Evolutionary conservation across 306 rosid genomes (phyloP), one percentile per base, ranked within the genome.

Genomic region (Cercis canadensis): DNA sequence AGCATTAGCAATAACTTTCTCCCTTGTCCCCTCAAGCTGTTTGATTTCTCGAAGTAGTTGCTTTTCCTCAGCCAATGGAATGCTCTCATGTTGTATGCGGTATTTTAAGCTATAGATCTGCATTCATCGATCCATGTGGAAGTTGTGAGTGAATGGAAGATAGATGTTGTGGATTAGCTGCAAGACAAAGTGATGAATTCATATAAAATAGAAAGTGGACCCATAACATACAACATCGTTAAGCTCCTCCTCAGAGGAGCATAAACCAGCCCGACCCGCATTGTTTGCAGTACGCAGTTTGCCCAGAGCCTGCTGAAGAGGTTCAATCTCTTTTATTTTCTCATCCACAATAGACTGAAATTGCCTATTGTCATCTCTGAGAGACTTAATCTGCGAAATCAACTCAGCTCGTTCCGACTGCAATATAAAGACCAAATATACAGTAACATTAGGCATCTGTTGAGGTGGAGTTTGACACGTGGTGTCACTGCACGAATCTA

Each of bases 21-120:
- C 90, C 87, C 97, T 88, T 45, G 99, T 95, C 65, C 89, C 90
- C 78, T 95, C 99, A 66, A 95, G 96, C 75, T 88, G 96, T 77
- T 88, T 95, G 59, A 95, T 95, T 62, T 95, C 99, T 70, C 89
- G 88, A 71, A 95, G 87, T 55, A 95, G 44, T 76, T 86, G 92
- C 82, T 92, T 95, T 77, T 95, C 99, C 87, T 95, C 99, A 0
- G 85, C 5, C 81, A 95, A 77, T 1, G 96, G 84, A 77, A 95
- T 95, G 83, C 97, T 95, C 85, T 95, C 99, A 7, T 95, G 99
- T 69, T 95, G 99, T 39, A 95, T 95, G 77, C 78, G 87, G 85
- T 91, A 95, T 46, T 91, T 84, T 53, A 91, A 76, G 76, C 92
- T 77, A 21, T 87, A 74, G 76, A 95, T 89, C 97, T 95, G 90